Percentiles rank a stretch among this genome's conserved stretches.
These are phyloP conservation scores for Pichia sp. DNA, from an alignment of 1,139 yeast species.

Conservation along the genomic window DNA sequence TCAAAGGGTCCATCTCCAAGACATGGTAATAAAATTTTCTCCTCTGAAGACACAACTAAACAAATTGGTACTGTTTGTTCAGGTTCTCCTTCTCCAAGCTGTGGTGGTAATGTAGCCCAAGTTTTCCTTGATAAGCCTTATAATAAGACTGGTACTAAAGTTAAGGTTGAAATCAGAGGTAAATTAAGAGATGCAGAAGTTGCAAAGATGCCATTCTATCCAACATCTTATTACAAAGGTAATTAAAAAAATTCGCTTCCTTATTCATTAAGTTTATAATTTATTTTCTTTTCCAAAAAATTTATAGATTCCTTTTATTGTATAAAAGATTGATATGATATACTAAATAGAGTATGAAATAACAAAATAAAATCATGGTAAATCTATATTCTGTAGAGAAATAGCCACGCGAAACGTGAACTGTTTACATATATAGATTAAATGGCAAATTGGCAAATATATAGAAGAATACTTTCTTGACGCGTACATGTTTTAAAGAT, in stretches of 20 bases:
- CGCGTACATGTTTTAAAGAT: no score
- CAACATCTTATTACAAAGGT: conserved; percentile 59
- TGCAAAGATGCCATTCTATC: conserved; percentile 78
- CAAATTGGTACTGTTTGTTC: conserved; percentile 76
- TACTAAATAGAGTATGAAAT: no score
- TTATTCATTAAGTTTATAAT: no score
- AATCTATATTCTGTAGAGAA: no score
- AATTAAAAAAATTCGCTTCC: background rate
- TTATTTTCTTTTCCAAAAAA: no score
- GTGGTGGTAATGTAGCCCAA: conserved; percentile 87
- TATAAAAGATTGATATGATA: no score
- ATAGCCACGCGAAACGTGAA: no score
- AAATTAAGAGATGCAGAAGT: conserved; percentile 70
- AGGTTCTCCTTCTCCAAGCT: conserved; percentile 85
- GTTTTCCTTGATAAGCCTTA: conserved; percentile 74
- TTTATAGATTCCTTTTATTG: background rate
- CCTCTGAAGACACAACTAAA: conserved; percentile 39
- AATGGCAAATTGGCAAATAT: no score
- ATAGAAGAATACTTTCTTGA: no score
- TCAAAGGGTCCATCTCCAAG: conserved; percentile 92
- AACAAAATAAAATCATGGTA: no score
- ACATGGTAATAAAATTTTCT: conserved; percentile 63
- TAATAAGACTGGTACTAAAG: conserved; percentile 69
- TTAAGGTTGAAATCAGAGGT: conserved; percentile 75
- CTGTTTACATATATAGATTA: no score